phyloP scores from a whole-genome alignment of 2,329 filamentous ascomycete genomes.

The Fusarium pseudonygamai region DNA sequence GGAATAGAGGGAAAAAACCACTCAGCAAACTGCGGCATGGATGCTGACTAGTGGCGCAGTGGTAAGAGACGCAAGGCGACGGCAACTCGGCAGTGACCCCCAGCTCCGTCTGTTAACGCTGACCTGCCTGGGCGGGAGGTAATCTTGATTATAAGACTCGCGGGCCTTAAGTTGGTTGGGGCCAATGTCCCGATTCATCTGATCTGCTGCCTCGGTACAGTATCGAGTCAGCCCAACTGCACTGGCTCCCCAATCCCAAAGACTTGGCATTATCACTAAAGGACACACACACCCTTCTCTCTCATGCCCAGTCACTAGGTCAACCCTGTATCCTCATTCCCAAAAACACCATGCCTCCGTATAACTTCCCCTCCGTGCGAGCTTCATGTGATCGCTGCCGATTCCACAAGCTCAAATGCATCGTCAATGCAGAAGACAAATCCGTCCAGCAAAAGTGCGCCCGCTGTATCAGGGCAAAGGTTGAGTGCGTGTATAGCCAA shows the following conservation, averaged over 20 bases:
- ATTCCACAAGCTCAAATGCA: constrained; percentile 2
- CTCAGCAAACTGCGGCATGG: neutral
- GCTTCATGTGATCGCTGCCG: neutral
- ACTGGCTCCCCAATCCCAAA: neutral
- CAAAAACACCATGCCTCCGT: neutral
- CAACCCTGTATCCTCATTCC: neutral
- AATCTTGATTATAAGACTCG: neutral
- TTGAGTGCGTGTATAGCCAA: neutral
- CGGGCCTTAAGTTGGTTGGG: neutral
- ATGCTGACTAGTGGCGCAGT: neutral
- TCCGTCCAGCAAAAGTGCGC: neutral
- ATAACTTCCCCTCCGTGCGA: neutral
- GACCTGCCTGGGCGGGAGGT: neutral
- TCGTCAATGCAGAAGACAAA: neutral
- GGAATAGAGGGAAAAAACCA: neutral
- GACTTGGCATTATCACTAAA: neutral
- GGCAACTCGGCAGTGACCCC: neutral
- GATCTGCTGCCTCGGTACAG: neutral
- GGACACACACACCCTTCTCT: neutral
- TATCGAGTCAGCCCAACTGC: neutral
- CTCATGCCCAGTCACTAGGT: neutral
- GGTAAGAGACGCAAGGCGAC: neutral
- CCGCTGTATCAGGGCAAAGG: neutral
- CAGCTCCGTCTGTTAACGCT: neutral
- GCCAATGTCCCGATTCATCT: neutral